Evolutionary conservation across 2,329 filamentous ascomycete species (phyloP).

Genomic region (Trichophyton verrucosum): DNA sequence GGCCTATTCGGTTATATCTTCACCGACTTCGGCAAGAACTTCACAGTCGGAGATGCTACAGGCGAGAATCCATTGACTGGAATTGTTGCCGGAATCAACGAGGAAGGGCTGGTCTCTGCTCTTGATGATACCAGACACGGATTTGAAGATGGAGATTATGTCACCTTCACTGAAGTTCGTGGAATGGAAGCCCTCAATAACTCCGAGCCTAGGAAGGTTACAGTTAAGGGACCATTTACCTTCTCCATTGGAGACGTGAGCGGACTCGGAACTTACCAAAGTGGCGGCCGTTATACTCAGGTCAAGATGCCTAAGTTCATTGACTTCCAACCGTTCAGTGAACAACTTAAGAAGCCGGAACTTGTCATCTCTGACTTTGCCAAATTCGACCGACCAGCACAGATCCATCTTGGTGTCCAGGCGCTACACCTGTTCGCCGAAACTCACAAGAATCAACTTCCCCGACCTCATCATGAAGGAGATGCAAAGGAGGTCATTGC

Average conservation of each 20-base stretch:
- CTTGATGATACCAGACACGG: conserved; percentile 92
- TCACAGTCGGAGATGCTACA: conserved; percentile 77
- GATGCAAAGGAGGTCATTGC: conserved; percentile 70
- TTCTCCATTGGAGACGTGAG: conserved; percentile 95
- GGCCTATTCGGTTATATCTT: conserved; percentile 93
- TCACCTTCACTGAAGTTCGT: conserved; percentile 86
- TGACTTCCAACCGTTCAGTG: conserved; percentile 70
- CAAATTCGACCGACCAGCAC: conserved; percentile 89
- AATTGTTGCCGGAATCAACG: conserved; percentile 80
- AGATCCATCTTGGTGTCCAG: conserved; percentile 86
- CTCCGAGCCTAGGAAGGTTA: conserved; percentile 74
- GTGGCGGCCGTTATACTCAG: conserved; percentile 82
- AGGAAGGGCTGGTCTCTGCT: conserved; percentile 81
- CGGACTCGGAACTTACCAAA: conserved; percentile 71
- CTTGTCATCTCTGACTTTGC: conserved; percentile 89
- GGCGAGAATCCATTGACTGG: conserved; percentile 79
- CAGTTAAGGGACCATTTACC: conserved; percentile 89
- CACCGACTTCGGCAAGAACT: conserved; percentile 92
- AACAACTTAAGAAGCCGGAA: conserved; percentile 74
- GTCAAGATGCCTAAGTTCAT: conserved; percentile 97
- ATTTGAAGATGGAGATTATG: conserved; percentile 88
- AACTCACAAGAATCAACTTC: conserved; percentile 56
- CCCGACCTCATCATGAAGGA: conserved; percentile 68
- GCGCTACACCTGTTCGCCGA: conserved; percentile 78
- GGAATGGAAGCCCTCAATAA: conserved; percentile 84